Conservation (phyloP, 129 eudicot genomes). For the Smallanthus sonchifolius region DNA sequence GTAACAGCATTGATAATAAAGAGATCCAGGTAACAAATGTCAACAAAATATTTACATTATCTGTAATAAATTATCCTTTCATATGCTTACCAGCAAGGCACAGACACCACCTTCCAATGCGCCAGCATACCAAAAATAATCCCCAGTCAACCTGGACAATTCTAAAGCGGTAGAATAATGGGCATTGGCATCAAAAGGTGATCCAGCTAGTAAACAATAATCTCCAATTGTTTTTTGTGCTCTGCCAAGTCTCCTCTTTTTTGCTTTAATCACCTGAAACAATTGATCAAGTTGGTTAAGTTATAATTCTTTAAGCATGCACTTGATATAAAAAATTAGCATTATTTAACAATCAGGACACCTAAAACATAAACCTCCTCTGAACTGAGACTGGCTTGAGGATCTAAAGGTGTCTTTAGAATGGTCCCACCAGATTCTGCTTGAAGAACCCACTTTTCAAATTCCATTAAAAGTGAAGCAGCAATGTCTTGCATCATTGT, state of each 20-base stretch:
- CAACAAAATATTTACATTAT: background rate
- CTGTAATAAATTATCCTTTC: conserved; percentile 8
- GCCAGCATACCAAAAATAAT: conserved; percentile 97
- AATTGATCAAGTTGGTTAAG: conserved; percentile 26
- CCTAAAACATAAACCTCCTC: conserved; percentile 99
- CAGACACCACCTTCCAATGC: conserved; percentile 99
- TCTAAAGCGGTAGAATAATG: conserved; percentile 93
- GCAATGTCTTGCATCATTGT: conserved; percentile 99
- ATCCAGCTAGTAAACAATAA: conserved; percentile 91
- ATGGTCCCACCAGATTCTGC: conserved; percentile 99
- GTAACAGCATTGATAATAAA: conserved; percentile 3
- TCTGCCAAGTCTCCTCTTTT: conserved; percentile 93
- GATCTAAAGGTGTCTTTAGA: conserved; percentile 96
- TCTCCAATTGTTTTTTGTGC: conserved; percentile 98
- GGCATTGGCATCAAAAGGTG: conserved; percentile 98
- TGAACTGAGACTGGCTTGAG: conserved; percentile 99
- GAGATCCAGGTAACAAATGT: background rate
- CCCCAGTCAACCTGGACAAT: conserved; percentile 87
- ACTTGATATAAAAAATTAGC: conserved; percentile 14
- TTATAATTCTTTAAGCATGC: conserved; percentile 9
- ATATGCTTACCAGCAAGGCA: conserved; percentile 79
- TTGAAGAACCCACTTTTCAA: conserved; percentile 89
- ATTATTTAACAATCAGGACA: conserved; percentile 56
- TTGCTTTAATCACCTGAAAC: conserved; percentile 83
- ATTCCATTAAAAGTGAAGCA: conserved; percentile 93